phyloP scores from a whole-genome alignment of 208 protist species.

The Naegleria gruberi region DNA sequence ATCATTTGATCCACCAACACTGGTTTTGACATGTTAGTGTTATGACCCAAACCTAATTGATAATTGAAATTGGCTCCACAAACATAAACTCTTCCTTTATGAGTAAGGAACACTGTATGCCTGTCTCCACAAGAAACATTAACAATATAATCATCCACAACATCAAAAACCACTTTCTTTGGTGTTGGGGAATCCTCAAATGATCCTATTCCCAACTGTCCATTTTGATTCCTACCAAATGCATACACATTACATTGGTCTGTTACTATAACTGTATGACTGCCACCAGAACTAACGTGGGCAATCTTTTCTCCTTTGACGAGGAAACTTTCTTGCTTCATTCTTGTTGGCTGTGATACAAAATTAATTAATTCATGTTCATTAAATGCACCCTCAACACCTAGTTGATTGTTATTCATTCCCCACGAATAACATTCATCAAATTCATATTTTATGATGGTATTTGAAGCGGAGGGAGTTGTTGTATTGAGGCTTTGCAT shows the following conservation, averaged over 20 bases:
- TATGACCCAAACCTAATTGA: background rate
- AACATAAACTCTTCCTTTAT: background rate
- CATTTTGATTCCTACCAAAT: constrained; percentile 17
- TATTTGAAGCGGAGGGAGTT: too few relatives aligned
- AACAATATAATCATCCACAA: background rate
- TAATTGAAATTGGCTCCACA: background rate
- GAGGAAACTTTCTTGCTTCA: background rate
- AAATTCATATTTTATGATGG: too few relatives aligned
- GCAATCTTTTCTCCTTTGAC: background rate
- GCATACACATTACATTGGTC: too few relatives aligned
- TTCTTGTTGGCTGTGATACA: background rate
- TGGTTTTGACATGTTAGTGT: background rate
- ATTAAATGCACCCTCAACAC: background rate
- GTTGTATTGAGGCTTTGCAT: too few relatives aligned
- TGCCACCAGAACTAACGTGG: background rate
- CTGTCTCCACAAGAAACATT: background rate
- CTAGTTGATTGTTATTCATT: background rate
- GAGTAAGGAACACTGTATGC: background rate
- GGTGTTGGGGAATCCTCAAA: background rate
- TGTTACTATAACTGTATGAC: constrained; percentile 7
- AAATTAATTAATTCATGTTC: background rate
- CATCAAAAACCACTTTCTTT: background rate
- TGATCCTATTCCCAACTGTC: background rate
- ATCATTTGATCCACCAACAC: background rate
- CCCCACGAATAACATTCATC: background rate